Conservation (phyloP, 2,329 filamentous ascomycete species). For the Fusarium compactum region DNA sequence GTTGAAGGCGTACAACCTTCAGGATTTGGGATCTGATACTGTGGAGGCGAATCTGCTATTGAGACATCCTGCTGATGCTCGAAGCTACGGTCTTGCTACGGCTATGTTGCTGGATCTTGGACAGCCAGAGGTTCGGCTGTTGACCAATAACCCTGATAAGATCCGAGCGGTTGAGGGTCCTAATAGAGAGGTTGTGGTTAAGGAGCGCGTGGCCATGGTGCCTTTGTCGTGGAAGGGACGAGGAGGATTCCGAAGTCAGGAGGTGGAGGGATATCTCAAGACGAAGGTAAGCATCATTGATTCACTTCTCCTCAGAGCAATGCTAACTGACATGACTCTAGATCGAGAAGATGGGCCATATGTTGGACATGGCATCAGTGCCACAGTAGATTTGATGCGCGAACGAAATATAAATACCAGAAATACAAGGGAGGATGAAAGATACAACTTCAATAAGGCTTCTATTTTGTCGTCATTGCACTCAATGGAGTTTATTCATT, state of each 20-base stretch:
- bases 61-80: slow-evolving; percentile 91
- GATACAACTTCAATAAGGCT: not conserved
- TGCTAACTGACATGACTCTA: slow-evolving; percentile 53
- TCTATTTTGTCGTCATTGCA: slow-evolving; percentile 21
- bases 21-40: slow-evolving; percentile 96
- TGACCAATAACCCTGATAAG: slow-evolving; percentile 99
- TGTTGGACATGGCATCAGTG: slow-evolving; percentile 68
- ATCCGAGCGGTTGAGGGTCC: slow-evolving; percentile 94
- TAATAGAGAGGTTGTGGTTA: slow-evolving; percentile 86
- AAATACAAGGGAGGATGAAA: not conserved
- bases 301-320: too few species aligned
- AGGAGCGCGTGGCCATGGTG: slow-evolving; percentile 93
- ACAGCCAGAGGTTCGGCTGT: slow-evolving; percentile 78
- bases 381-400: slow-evolving; percentile 17
- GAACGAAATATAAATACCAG: not conserved
- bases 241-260: slow-evolving; percentile 84
- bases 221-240: slow-evolving; percentile 91
- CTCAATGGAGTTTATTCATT: slow-evolving; percentile 42
- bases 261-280: slow-evolving; percentile 93
- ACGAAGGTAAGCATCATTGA: slow-evolving; percentile 77
- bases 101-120: slow-evolving; percentile 92
- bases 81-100: slow-evolving; percentile 96
- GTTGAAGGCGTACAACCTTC: slow-evolving; percentile 96
- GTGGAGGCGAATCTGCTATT: slow-evolving; percentile 94
- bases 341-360: slow-evolving; percentile 91